Evolutionary conservation across 495 filamentous ascomycete genomes (phyloP), one percentile per base, ranked within the genome.

Genomic region (Tetracladium setigerum): DNA sequence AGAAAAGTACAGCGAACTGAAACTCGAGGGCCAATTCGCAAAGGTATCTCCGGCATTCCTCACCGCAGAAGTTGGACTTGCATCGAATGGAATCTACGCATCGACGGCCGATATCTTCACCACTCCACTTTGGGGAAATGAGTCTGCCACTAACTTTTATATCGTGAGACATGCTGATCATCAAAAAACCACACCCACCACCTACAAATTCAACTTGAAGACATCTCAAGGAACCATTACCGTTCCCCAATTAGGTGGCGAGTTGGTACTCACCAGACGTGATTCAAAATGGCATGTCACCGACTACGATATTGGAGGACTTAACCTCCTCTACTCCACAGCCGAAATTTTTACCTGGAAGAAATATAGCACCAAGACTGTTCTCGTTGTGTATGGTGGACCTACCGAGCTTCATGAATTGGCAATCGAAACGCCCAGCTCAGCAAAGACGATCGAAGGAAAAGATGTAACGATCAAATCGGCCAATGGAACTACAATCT

Each of bases 1-100:
- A 19, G 83, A 87, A 53, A 91, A 91, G 62, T 90, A 89, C 59
- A 83, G 79, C 44, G 83, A 90, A 55, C 63, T 85, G 32, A 92
- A 89, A 48, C 70, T 90, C 1, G 61, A 86, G 52, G 84, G 73
- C 16, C 83, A 85, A 54, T 91, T 90, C 64, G 59, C 81, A 38
- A 81, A 81, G 49, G 77, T 76, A 1, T 83, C 81, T 6, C 83
- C 82, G 2, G 74, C 71, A 0, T 89, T 87, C 51, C 67, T 87
- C 24, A 55, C 52, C 2, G 48, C 49, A 11, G 46, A 46, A 1
- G 56, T 55, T 2, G 56, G 52, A 0, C 75, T 67, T 35, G 56
- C 69, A n/a, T 70, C 65, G 4, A 81, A 71, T 7, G 64, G 70
- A 0, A 60, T 54, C 4, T 60, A 56, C 18, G 53, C 58, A 10